Evolutionary conservation across 2,329 filamentous ascomycete genomes (phyloP).

Genomic region (Pseudocercospora fuligena): DNA sequence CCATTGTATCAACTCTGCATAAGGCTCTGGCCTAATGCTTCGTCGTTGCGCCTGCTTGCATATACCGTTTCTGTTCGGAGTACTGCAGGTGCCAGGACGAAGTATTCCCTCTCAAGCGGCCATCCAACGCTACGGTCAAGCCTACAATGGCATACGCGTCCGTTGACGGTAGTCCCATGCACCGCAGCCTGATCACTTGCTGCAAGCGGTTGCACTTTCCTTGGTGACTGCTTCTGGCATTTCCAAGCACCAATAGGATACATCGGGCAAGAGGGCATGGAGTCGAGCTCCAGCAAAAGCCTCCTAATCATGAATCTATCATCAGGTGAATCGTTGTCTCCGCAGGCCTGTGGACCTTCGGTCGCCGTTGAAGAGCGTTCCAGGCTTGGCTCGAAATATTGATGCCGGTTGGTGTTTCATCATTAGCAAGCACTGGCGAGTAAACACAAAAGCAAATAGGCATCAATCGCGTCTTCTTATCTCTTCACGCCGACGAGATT

Average conservation of each 20-base stretch:
- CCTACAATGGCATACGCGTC: no score
- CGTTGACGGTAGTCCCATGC: neutral
- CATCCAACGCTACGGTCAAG: no score
- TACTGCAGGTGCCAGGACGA: no score
- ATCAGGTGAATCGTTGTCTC: neutral
- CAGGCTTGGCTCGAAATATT: neutral
- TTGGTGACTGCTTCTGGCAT: neutral
- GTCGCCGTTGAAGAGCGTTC: neutral
- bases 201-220: neutral
- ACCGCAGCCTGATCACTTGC: neutral
- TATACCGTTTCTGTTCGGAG: no score
- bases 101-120: no score
- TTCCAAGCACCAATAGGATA: conserved; percentile 1
- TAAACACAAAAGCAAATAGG: neutral
- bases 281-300: no score
- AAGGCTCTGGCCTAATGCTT: no score
- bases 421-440: neutral
- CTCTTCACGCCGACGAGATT: neutral
- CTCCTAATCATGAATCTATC: no score
- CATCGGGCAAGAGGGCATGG: neutral
- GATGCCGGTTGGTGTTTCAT: neutral
- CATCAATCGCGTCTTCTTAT: conserved; percentile 3
- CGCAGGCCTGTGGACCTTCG: neutral
- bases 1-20: no score
- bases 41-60: no score